phyloP scores from a whole-genome alignment of 192 early-diverging fungal species.

The Funneliformis geosporum region DNA sequence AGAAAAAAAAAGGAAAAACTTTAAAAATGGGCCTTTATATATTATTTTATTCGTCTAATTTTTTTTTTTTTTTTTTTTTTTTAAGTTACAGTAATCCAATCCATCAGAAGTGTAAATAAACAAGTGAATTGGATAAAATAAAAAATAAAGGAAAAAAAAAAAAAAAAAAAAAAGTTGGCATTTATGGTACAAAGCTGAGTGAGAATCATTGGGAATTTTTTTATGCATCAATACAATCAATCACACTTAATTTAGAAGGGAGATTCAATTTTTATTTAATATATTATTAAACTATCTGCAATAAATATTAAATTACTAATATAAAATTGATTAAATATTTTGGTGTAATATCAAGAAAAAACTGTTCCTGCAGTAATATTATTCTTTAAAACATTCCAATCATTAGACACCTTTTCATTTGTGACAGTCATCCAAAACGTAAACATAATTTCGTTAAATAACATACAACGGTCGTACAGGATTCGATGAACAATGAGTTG shows the following conservation, averaged over 20 bases:
- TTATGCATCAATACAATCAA: neutral
- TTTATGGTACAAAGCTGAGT: no score
- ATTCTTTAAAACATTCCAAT: neutral
- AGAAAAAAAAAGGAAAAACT: no score
- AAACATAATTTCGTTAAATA: neutral
- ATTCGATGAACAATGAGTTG: neutral
- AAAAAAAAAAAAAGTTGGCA: no score
- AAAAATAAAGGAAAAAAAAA: no score
- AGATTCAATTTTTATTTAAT: neutral
- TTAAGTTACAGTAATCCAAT: neutral
- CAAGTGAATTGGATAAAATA: neutral
- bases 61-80: no score
- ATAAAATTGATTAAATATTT: no score
- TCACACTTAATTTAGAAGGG: neutral
- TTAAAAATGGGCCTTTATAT: no score
- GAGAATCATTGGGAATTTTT: no score
- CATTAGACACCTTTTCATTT: neutral
- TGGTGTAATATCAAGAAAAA: neutral
- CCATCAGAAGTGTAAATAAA: neutral
- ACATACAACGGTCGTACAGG: neutral
- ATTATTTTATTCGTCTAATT: no score
- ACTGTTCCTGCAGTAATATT: neutral
- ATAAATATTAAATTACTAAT: neutral
- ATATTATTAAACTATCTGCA: neutral
- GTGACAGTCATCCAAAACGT: neutral